Conservation (phyloP, 768 basidiomycete species). For the Leucocoprinus birnbaumii region DNA sequence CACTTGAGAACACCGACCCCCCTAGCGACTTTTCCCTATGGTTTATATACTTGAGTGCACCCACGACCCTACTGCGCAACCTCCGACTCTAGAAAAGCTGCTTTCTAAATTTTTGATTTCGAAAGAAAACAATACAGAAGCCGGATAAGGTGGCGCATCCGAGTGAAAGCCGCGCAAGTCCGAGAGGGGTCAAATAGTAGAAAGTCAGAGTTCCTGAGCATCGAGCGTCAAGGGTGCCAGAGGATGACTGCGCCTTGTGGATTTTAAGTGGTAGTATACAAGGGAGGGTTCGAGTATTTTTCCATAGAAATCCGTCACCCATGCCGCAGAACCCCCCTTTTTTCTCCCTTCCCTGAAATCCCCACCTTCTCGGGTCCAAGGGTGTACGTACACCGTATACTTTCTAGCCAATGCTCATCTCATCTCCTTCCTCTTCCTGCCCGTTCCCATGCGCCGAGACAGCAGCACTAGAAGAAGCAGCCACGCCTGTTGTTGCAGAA, state of each 20-base stretch:
- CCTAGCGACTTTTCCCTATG: too few relatives aligned
- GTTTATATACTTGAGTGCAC: neutral
- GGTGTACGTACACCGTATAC: too few relatives aligned
- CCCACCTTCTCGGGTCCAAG: too few relatives aligned
- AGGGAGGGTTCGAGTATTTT: too few relatives aligned
- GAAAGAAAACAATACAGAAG: neutral
- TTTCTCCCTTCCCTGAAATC: neutral
- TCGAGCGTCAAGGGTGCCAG: neutral
- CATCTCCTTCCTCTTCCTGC: constrained; percentile 7
- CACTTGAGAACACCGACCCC: too few relatives aligned
- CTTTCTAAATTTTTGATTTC: constrained; percentile 1
- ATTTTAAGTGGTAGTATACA: constrained; percentile 1
- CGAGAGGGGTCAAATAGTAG: constrained; percentile 2
- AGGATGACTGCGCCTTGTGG: neutral
- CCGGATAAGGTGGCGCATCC: too few relatives aligned
- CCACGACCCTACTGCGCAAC: neutral
- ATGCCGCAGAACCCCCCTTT: neutral
- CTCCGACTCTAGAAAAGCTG: neutral
- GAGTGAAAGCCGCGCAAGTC: constrained; percentile 11
- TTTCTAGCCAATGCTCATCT: constrained; percentile 7
- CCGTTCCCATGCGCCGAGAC: neutral
- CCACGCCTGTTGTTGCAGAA: neutral
- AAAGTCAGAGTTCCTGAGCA: neutral
- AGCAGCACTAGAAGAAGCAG: neutral
- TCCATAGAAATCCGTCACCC: neutral